Conservation (phyloP, 352 stramenopile genomes). For the Phytophthora tubulina region DNA sequence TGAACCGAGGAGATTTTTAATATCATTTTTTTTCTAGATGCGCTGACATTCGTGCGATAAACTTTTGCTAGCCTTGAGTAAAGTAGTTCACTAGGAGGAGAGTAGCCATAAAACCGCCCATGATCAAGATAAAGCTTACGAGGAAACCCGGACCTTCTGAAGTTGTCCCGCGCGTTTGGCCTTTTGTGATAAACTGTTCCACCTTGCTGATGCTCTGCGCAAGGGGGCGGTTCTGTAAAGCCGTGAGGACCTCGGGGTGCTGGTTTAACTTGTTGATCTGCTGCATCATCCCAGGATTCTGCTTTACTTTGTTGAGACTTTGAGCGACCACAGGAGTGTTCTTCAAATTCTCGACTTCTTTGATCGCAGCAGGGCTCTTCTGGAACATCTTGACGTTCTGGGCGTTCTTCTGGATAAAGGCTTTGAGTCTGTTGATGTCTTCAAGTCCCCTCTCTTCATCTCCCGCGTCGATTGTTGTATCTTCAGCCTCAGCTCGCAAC, state of each 20-base stretch:
- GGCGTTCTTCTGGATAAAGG: neutral
- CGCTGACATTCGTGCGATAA: neutral
- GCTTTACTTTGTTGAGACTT: neutral
- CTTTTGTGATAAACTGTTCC: neutral
- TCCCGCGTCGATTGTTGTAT: neutral
- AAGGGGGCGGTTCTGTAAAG: neutral
- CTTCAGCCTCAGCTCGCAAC: neutral
- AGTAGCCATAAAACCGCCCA: neutral
- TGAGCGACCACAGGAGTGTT: constrained; percentile 3
- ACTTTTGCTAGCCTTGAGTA: neutral
- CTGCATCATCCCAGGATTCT: constrained; percentile 1
- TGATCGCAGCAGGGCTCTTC: constrained; percentile 7
- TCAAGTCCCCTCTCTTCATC: constrained; percentile 3
- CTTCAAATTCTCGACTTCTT: constrained; percentile 11
- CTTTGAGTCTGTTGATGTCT: neutral
- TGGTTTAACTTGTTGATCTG: neutral
- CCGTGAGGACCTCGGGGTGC: constrained; percentile 3
- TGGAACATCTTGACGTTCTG: constrained; percentile 4
- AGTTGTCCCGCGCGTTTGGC: neutral
- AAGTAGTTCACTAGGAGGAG: neutral
- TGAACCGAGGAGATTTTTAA: too few species aligned
- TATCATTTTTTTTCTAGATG: too few species aligned
- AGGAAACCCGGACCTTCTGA: neutral
- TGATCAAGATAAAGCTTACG: neutral
- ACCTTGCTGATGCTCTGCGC: constrained; percentile 6